phyloP scores from a whole-genome alignment of 305 asterid genomes.

The Fraxinus sp. region DNA sequence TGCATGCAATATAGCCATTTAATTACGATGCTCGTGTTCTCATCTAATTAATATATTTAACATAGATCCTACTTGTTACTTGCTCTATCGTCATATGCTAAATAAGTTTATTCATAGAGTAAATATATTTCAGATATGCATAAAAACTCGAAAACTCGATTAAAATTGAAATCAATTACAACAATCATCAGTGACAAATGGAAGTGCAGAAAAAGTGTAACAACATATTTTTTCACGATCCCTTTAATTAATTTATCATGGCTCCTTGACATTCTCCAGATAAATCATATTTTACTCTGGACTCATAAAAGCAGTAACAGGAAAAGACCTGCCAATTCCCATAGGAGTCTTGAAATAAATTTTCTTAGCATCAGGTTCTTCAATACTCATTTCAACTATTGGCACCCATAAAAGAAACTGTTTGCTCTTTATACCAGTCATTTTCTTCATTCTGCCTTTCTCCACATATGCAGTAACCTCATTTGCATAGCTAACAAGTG shows the following conservation, averaged over 20 bases:
- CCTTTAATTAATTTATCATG: not conserved
- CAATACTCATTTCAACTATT: constrained; percentile 81
- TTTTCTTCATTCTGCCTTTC: constrained; percentile 85
- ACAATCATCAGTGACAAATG: not conserved
- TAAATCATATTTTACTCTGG: constrained; percentile 52
- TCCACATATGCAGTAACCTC: constrained; percentile 85
- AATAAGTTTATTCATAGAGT: not conserved
- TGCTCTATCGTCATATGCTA: not conserved
- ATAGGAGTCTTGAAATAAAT: constrained; percentile 78
- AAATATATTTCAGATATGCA: not conserved
- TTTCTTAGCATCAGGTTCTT: constrained; percentile 39
- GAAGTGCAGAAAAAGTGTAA: not conserved
- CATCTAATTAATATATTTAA: not conserved
- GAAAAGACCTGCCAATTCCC: constrained; percentile 85
- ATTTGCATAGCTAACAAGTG: constrained; percentile 61
- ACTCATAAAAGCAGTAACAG: constrained; percentile 67
- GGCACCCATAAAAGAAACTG: constrained; percentile 90
- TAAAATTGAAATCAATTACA: not conserved
- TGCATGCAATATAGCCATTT: not conserved
- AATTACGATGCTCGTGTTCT: not conserved
- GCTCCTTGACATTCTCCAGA: constrained; percentile 31
- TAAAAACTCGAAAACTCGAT: not conserved
- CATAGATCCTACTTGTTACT: not conserved
- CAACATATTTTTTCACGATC: not conserved
- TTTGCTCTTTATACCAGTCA: constrained; percentile 87